Base-by-base conservation (phyloP, 2,329 filamentous ascomycete genomes). In the Endoconidiophora polonica region DNA sequence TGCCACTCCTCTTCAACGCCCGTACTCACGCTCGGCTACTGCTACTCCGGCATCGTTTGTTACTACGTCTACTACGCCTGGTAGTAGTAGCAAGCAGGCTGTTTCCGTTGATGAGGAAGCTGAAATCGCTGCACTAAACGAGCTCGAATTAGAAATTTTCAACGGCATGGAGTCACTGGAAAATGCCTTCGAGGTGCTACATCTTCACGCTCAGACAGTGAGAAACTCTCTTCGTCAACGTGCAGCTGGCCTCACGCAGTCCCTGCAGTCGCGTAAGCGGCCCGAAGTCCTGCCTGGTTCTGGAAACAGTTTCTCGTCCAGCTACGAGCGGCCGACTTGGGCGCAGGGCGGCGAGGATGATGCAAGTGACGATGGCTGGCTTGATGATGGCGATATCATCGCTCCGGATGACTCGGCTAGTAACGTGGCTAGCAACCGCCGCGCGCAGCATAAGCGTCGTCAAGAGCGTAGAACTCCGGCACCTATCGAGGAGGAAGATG, bases 91-190 rank as follows among this genome's bases (percentile, higher is more conserved):
- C 51, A 67, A 73, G 12, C 71, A 74, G 40, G 70, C 77, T 2
- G 88, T 96, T 3, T 88, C 87, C 3, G 77, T 94, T 52, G 90
- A 95, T 61, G 90, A 96, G 63, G 90, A 96, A 59, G 86, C 85
- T 49, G 90, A 95, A 62, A 88, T 95, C 58, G 84, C 84, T 0
- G 83, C 85, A 1, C 73, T 95, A 4, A 86, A 86, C 5, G 90
- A 95, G 65, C 80, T 95, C 38, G 90, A 96, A 65, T 79, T 87
- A 5, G 86, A 94, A 59, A 94, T 96, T 52, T 95, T 90, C 65
- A 74, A 79, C 33, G 86, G 88, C 54, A 96, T 96, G 90, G 90
- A 96, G 65, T 80, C 79, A 0, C 74, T 96, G 22, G 90, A 96
- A 64, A 86, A 95, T 60, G 87, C 88, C 0, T 95, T 96, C 58